Base-by-base conservation (phyloP, 805 yeast genomes). In the Wickerhamiella occidentalis region DNA sequence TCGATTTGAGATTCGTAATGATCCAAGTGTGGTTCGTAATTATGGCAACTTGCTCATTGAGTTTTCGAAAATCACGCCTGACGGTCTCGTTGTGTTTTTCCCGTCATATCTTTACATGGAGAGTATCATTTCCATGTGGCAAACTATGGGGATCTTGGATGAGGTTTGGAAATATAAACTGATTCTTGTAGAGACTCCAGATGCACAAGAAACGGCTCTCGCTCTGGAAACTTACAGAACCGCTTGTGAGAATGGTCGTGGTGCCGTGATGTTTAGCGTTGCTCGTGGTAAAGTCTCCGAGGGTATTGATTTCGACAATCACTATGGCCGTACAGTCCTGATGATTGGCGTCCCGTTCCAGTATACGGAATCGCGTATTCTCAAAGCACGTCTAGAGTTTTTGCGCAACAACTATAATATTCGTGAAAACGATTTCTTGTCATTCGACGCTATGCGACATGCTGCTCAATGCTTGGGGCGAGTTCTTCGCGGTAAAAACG, bases 331-430 rank as follows among this genome's bases (percentile, higher is more conserved):
- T 61, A 86, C 97, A 0, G 99, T 92, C 53, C 71, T 92, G 53
- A 90, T 92, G 96, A 90, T 92, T 66, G 99, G 99, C 56, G 94
- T 92, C 56, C 99, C 99, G 0, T 92, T 92, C 74, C 99, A 92
- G 72, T 92, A 92, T 65, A 92, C 99, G 0, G 98, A 92, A 63
- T 88, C 96, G 3, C 79, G 97, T 61, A 92, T 92, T 55, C 71
- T 92, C 59, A 92, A 92, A 58, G 98, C 99, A 0, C 75, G 99
- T 47, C 70, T 92, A 41, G 98, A 92, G 66, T 92, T 92, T 60
- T 66, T 92, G 63, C 73, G 97, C 56, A 97, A 92, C 62, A 88
- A 87, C 59, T 90, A 78, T 63, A 94, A 87, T 59, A 90, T 92
- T 50, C 75, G 86, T 55, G 98, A 92, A 60, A 87, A 85, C 61